Evolutionary conservation across 2,329 filamentous ascomycete genomes (phyloP), one percentile per base, ranked within the genome.

Genomic region (Neonectria ditissima): DNA sequence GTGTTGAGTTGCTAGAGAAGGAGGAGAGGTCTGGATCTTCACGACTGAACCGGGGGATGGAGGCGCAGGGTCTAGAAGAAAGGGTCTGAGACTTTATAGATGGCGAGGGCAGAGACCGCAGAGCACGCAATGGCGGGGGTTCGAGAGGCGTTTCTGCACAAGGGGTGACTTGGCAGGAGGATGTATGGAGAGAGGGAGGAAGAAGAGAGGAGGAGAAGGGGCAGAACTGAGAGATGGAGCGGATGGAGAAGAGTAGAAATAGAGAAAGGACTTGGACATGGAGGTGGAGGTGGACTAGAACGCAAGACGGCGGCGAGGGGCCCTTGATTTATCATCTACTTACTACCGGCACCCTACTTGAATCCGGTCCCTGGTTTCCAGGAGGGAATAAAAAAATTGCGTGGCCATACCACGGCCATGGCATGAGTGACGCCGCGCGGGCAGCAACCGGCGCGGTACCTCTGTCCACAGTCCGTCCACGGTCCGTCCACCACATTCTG

Each of bases 41-140:
- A 55, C 44, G 55, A 64, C 51, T 60, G 53, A 26, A 34, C 34
- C 52, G 55, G 30, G 30, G 50, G 47, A 53, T 52, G 59, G 63
- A n/a, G 51, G 58, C 47, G 20, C 47, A 32, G n/a, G 28, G 22
- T 28, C 28, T 50, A 48, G 59, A 51, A 66, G 44, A 39, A 22
- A 45, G 18, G 41, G 54, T 59, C 61, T 55, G 52, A 51, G 47
- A 47, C 45, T 63, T 63, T 59, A 65, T 61, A 20, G 48, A 52
- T 37, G 37, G 58, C 65, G 63, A 65, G 59, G 63, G 55, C 48
- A 56, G 59, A 32, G n/a, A 28, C 52, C 57, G 59, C 43, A 64
- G 64, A 72, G 75, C 74, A 77, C 75, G 74, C 75, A 77, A 77
- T 77, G 69, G 73, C 72, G 69, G 72, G 69, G 73, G 66, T 55